phyloP scores from a whole-genome alignment of 345 rosid genomes.

The Cochlearia excelsa region DNA sequence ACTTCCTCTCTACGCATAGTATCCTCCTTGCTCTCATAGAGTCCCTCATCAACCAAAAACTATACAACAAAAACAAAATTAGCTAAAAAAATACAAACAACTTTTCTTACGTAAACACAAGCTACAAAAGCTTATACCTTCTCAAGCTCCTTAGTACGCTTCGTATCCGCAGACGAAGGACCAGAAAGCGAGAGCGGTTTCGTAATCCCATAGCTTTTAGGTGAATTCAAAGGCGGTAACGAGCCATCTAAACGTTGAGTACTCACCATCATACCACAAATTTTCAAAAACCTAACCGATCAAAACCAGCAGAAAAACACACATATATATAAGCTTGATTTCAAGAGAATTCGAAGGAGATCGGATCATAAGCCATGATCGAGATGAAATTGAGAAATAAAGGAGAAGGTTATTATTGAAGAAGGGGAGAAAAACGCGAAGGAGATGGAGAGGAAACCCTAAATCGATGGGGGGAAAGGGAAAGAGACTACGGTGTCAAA shows the following conservation, averaged over 20 bases:
- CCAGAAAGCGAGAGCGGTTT: constrained; percentile 79
- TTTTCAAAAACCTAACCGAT: constrained; percentile 16
- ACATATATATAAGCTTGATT: constrained; percentile 16
- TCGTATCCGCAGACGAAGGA: constrained; percentile 69
- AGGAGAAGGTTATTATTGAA: neutral
- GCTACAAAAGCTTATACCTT: constrained; percentile 39
- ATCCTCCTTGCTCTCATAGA: constrained; percentile 77
- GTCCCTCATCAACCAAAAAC: constrained; percentile 67
- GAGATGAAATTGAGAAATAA: constrained; percentile 1
- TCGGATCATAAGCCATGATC: constrained; percentile 23
- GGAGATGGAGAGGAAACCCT: constrained; percentile 30
- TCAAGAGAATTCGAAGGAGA: constrained; percentile 9
- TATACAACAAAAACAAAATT: constrained; percentile 15
- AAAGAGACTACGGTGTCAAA: constrained; percentile 31
- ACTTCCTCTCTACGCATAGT: constrained; percentile 68
- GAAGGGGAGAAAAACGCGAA: neutral
- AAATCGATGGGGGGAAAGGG: constrained; percentile 31
- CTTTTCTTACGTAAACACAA: neutral
- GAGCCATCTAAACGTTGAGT: constrained; percentile 45
- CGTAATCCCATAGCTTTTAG: constrained; percentile 57
- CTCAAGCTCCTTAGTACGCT: constrained; percentile 59
- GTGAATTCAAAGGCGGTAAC: constrained; percentile 29
- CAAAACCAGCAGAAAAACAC: constrained; percentile 9
- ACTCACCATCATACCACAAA: constrained; percentile 46
- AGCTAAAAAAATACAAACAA: constrained; percentile 3